phyloP scores from a whole-genome alignment of 306 rosid genomes.

The Macrotyloma uniflorum region DNA sequence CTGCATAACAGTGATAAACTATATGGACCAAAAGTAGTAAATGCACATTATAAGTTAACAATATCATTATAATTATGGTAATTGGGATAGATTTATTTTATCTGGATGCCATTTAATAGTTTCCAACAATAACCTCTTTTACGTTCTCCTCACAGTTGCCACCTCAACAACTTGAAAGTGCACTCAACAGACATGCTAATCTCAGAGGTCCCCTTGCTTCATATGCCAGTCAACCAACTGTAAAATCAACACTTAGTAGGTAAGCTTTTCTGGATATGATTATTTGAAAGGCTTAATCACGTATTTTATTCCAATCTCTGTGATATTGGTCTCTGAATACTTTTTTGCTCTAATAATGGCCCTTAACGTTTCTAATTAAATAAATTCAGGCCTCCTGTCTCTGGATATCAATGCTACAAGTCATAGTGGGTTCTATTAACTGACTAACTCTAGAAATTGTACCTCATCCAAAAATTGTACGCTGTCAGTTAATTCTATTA shows the following conservation, averaged over 20 bases:
- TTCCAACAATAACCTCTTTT: background rate
- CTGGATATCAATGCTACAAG: background rate
- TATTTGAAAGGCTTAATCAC: background rate
- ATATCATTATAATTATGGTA: too few species aligned
- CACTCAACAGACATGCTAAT: slow-evolving; percentile 76
- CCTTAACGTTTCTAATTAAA: background rate
- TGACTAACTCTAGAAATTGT: background rate
- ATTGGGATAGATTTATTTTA: too few species aligned
- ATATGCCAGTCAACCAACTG: slow-evolving; percentile 77
- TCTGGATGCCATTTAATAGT: background rate
- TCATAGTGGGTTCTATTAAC: background rate
- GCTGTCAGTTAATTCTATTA: background rate
- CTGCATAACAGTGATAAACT: background rate
- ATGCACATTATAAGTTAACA: too few species aligned
- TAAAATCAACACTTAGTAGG: slow-evolving; percentile 80
- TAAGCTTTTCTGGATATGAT: slow-evolving; percentile 42
- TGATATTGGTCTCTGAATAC: background rate
- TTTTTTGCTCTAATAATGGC: background rate
- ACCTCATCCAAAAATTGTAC: background rate
- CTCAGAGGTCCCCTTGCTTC: slow-evolving; percentile 80
- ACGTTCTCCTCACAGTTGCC: slow-evolving; percentile 71
- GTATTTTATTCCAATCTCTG: background rate
- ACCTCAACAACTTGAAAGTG: slow-evolving; percentile 82
- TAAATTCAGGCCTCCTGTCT: background rate
- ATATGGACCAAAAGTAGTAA: background rate